Conservation (phyloP, 768 basidiomycete genomes). For the Kondoa malvinella region DNA sequence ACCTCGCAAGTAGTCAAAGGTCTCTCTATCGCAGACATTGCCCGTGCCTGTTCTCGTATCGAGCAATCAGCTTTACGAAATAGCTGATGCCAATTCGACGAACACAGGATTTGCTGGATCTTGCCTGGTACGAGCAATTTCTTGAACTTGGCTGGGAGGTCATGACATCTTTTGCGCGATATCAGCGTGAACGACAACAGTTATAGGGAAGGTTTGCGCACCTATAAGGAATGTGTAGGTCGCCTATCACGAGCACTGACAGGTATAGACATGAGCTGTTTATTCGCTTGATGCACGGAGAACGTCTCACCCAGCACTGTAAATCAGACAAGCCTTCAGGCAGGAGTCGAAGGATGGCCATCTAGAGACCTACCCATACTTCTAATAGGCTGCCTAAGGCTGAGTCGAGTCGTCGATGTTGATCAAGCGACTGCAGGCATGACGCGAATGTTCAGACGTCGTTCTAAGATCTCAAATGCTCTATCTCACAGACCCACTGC, state of each 20-base stretch:
- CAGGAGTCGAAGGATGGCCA: too few relatives aligned
- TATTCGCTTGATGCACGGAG: too few relatives aligned
- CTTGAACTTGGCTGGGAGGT: slow-evolving; percentile 89
- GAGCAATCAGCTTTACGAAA: background rate
- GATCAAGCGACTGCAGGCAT: too few relatives aligned
- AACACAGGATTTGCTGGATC: slow-evolving; percentile 80
- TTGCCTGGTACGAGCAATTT: slow-evolving; percentile 86
- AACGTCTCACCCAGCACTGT: background rate
- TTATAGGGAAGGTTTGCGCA: slow-evolving; percentile 3
- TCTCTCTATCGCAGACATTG: slow-evolving; percentile 92
- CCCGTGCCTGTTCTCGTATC: slow-evolving; percentile 74
- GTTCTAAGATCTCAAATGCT: too few relatives aligned
- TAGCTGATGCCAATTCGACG: background rate
- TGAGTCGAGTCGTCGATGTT: too few relatives aligned
- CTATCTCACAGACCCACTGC: too few relatives aligned
- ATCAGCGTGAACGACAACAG: background rate
- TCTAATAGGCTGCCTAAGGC: too few relatives aligned
- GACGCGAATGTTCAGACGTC: too few relatives aligned
- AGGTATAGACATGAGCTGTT: too few relatives aligned
- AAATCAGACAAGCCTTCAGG: background rate
- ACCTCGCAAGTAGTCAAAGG: slow-evolving; percentile 84
- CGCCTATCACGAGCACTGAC: slow-evolving; percentile 89
- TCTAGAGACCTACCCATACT: too few relatives aligned
- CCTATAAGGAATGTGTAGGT: slow-evolving; percentile 83
- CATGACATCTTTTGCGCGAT: slow-evolving; percentile 37